A percentile compares a stretch with the other conserved stretches of the same genome.
phyloP scores from a whole-genome alignment of 2,329 filamentous ascomycete genomes.

The Botryotinia calthae region DNA sequence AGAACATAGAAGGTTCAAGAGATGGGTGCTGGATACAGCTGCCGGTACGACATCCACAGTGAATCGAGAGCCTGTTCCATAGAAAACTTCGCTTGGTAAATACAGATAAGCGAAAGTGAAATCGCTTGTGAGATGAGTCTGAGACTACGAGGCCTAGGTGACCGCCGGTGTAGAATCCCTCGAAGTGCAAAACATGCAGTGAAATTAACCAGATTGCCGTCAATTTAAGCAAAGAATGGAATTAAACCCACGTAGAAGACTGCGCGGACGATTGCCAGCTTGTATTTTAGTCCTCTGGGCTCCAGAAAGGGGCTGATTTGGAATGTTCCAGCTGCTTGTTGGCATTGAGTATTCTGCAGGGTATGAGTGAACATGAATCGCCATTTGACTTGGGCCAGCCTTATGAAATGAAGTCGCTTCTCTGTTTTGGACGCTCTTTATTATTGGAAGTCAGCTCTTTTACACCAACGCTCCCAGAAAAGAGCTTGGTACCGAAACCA shows the following conservation, averaged over 20 bases:
- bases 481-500: too few species aligned
- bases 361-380: too few species aligned
- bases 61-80: not conserved
- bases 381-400: too few species aligned
- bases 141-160: too few species aligned
- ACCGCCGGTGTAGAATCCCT: not conserved
- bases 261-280: rapidly evolving
- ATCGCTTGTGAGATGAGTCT: not conserved
- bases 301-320: not conserved
- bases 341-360: not conserved
- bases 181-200: not conserved
- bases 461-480: too few species aligned
- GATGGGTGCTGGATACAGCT: not conserved
- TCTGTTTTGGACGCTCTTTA: too few species aligned
- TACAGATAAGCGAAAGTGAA: not conserved
- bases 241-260: not conserved
- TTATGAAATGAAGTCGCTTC: too few species aligned
- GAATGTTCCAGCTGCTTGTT: rapidly evolving
- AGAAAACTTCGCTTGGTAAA: not conserved
- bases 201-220: not conserved
- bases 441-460: too few species aligned
- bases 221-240: not conserved
- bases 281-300: not conserved
- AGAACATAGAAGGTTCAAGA: not conserved
- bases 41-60: not conserved